These are phyloP conservation scores for Termitomyces sp. DNA, from an alignment of 768 basidiomycete genomes.

Conservation along the genomic window DNA sequence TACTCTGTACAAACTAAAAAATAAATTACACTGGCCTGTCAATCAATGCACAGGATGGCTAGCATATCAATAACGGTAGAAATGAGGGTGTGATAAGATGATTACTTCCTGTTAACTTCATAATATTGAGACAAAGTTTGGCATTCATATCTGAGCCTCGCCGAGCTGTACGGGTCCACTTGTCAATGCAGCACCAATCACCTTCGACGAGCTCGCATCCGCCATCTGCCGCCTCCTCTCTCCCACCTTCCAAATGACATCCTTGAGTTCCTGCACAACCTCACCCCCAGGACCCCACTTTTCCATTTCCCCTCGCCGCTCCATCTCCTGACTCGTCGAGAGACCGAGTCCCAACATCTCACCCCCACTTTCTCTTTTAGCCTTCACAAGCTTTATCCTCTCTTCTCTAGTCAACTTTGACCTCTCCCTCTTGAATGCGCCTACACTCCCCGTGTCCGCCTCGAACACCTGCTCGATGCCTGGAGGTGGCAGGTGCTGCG, in stretches of 20 bases:
- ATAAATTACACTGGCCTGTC: conserved; percentile 5
- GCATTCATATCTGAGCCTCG: not conserved
- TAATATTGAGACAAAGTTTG: not conserved
- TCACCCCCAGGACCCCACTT: conserved; percentile 72
- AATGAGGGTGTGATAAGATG: conserved; percentile 8
- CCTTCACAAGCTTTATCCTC: conserved; percentile 56
- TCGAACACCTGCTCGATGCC: conserved; percentile 86
- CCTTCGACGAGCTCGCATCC: conserved; percentile 2
- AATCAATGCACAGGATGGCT: not conserved
- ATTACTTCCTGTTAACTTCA: not conserved
- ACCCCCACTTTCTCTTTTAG: conserved; percentile 41
- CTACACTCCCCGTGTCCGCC: conserved; percentile 43
- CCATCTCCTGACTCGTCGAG: conserved; percentile 12
- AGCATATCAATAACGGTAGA: conserved; percentile 4
- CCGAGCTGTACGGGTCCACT: not conserved
- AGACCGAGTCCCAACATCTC: conserved; percentile 19
- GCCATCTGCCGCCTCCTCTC: conserved; percentile 56
- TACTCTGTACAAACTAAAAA: not conserved
- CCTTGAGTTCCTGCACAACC: conserved; percentile 79
- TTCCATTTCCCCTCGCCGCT: conserved; percentile 25
- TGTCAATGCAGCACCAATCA: not conserved
- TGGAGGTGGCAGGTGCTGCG: conserved; percentile 51
- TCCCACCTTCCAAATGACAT: conserved; percentile 83
- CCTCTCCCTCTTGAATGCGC: conserved; percentile 45
- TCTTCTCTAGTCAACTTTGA: conserved; percentile 71